Evolutionary conservation across 106 monocot species (phyloP).

Genomic region (Amphibolis antarctica): DNA sequence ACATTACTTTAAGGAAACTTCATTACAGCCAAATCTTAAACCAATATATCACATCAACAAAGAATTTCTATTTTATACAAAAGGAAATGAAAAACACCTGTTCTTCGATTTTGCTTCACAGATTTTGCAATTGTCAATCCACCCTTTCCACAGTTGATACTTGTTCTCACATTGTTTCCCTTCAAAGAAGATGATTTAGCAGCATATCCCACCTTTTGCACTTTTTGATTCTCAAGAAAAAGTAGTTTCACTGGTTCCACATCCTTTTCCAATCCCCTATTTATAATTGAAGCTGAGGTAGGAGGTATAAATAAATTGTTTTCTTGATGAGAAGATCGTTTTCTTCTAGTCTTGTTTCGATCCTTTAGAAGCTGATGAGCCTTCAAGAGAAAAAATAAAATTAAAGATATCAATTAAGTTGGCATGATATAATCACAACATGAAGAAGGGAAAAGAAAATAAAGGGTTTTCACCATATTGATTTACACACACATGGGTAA

Average conservation of each 20-base stretch:
- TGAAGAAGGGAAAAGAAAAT: too few species aligned
- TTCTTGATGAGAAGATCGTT: slow-evolving; percentile 47
- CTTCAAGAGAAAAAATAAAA: slow-evolving; percentile 22
- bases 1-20: too few species aligned
- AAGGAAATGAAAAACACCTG: slow-evolving; percentile 31
- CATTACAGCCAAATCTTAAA: neutral
- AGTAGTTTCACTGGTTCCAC: slow-evolving; percentile 33
- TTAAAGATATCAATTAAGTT: neutral
- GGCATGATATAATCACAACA: too few species aligned
- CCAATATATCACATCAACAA: neutral
- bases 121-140: slow-evolving; percentile 33
- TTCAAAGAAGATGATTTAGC: slow-evolving; percentile 36
- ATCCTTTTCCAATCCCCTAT: slow-evolving; percentile 37
- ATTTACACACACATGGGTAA: too few species aligned
- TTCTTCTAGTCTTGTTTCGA: slow-evolving; percentile 63
- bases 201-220: slow-evolving; percentile 29
- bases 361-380: slow-evolving; percentile 89
- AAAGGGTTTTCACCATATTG: too few species aligned
- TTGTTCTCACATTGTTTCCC: slow-evolving; percentile 21
- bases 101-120: slow-evolving; percentile 49
- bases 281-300: slow-evolving; percentile 14
- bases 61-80: neutral
- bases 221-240: slow-evolving; percentile 31
- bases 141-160: slow-evolving; percentile 27
- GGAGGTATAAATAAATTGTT: slow-evolving; percentile 26